These are phyloP conservation scores for Penicillium sp. DNA, from an alignment of 2,329 filamentous ascomycete species.

Conservation along the genomic window DNA sequence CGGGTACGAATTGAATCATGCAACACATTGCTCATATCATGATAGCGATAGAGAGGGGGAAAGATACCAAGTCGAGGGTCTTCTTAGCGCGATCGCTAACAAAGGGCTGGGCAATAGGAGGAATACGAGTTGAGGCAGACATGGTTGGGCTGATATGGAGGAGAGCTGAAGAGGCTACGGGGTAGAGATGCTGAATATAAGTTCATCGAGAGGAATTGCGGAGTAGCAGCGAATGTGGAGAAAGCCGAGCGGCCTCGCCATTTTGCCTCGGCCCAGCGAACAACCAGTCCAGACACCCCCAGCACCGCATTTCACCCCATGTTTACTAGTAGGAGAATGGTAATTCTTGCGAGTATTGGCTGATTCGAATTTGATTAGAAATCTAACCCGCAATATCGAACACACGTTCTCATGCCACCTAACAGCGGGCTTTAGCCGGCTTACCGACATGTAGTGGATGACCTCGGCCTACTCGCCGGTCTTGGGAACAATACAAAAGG, in stretches of 20 bases:
- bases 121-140: conserved; percentile 59
- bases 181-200: conserved; percentile 21
- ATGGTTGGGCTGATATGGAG: conserved; percentile 43
- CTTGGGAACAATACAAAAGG: not conserved
- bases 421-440: too few species aligned
- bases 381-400: too few species aligned
- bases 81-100: conserved; percentile 85
- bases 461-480: conserved; percentile 12
- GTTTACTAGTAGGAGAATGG: too few species aligned
- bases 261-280: conserved; percentile 33
- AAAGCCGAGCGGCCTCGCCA: conserved; percentile 29
- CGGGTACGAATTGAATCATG: too few species aligned
- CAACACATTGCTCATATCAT: too few species aligned
- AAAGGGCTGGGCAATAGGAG: conserved; percentile 61
- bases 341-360: too few species aligned
- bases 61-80: conserved; percentile 72
- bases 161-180: conserved; percentile 2
- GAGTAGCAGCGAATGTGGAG: conserved; percentile 31
- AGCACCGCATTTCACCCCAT: not conserved
- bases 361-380: not conserved
- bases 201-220: conserved; percentile 26
- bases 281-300: not conserved
- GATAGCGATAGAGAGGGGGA: not conserved
- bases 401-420: too few species aligned
- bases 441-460: not conserved